Evolutionary conservation across 352 stramenopile species (phyloP).

Genomic region (Pythium folliculosum): DNA sequence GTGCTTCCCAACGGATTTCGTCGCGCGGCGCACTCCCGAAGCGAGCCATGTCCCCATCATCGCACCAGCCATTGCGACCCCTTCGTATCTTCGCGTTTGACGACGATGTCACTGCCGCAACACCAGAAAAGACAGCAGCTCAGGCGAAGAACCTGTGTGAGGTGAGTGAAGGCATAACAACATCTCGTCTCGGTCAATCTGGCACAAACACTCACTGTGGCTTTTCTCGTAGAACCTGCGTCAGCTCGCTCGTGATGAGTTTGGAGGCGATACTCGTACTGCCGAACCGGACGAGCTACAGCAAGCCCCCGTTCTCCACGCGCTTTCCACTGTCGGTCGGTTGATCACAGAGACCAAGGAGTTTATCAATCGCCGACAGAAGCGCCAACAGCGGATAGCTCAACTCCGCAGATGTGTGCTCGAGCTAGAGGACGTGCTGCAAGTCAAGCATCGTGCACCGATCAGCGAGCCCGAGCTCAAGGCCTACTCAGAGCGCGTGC

Average conservation of each 20-base stretch:
- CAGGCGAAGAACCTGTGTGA: slow-evolving; percentile 19
- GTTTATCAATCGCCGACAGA: slow-evolving; percentile 11
- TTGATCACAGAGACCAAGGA: slow-evolving; percentile 20
- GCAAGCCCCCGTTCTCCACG: not conserved
- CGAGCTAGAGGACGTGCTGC: slow-evolving; percentile 23
- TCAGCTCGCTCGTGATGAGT: slow-evolving; percentile 18
- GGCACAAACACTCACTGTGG: not conserved
- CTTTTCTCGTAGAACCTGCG: slow-evolving; percentile 10
- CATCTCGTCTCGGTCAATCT: not conserved
- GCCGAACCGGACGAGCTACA: not conserved
- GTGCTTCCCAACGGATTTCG: not conserved
- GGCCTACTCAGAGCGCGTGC: slow-evolving; percentile 33
- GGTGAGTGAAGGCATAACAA: slow-evolving; percentile 4
- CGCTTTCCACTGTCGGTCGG: slow-evolving; percentile 5
- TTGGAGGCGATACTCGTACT: slow-evolving; percentile 2
- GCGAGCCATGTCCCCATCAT: not conserved
- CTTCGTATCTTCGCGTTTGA: slow-evolving; percentile 27
- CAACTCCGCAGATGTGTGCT: slow-evolving; percentile 15
- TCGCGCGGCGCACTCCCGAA: not conserved
- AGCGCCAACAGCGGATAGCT: slow-evolving; percentile 22
- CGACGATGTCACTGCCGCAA: slow-evolving; percentile 3
- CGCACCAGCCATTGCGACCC: slow-evolving; percentile 15
- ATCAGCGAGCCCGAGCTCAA: slow-evolving; percentile 21
- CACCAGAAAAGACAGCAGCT: slow-evolving; percentile 13
- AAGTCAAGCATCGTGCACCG: slow-evolving; percentile 29